phyloP scores from a whole-genome alignment of 2,329 filamentous ascomycete genomes.

The Pezicula neosporulosa region DNA sequence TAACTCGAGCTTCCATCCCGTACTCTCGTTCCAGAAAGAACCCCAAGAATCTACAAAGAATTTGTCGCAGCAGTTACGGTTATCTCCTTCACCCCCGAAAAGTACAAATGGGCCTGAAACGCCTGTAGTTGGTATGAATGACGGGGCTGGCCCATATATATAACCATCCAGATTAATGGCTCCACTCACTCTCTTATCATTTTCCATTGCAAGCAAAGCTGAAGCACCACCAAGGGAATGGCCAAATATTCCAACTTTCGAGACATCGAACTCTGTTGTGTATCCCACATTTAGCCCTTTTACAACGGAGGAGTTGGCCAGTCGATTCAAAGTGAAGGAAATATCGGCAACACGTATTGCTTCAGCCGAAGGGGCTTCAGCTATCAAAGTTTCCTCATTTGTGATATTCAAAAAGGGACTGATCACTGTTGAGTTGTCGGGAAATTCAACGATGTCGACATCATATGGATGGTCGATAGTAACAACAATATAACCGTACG shows the following conservation, averaged over 20 bases:
- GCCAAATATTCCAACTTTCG: conserved; percentile 1
- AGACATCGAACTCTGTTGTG: conserved; percentile 18
- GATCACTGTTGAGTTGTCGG: conserved; percentile 28
- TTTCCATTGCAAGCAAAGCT: conserved; percentile 23
- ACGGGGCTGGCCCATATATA: conserved; percentile 20
- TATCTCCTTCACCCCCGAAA: conserved; percentile 20
- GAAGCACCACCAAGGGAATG: conserved; percentile 27
- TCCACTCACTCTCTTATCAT: conserved; percentile 25
- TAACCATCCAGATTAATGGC: conserved; percentile 33
- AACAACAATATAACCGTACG: conserved; percentile 36
- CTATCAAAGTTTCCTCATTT: neutral
- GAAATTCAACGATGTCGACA: conserved; percentile 35
- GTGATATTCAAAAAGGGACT: neutral
- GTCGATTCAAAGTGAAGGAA: conserved; percentile 24
- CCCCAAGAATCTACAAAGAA: conserved; percentile 4
- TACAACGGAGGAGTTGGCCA: neutral
- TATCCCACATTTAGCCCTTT: neutral
- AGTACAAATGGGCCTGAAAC: conserved; percentile 23
- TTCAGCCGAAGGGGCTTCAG: conserved; percentile 1
- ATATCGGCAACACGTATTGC: conserved; percentile 22
- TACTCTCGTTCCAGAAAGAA: conserved; percentile 1
- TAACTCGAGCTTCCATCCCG: conserved; percentile 12
- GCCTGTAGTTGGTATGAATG: conserved; percentile 11
- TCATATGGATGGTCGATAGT: conserved; percentile 42
- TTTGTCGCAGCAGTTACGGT: conserved; percentile 14